A percentile compares a stretch with the other conserved stretches of the same genome.
phyloP scores from a whole-genome alignment of 345 rosid species.

The Lepidium didymum region DNA sequence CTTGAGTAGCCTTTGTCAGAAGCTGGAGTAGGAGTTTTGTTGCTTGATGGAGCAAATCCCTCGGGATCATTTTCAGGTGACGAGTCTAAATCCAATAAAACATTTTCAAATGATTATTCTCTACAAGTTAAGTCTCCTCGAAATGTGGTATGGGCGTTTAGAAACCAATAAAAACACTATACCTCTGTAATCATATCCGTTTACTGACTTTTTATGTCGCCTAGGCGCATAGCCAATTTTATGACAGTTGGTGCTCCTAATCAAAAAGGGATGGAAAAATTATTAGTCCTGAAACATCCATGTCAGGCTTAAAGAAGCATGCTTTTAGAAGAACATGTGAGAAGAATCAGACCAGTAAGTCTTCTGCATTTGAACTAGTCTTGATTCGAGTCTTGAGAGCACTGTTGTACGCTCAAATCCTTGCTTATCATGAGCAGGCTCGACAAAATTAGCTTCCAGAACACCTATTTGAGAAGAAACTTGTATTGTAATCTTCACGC shows the following conservation, averaged over 20 bases:
- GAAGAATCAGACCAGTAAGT: slow-evolving; percentile 54
- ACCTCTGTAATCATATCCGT: slow-evolving; percentile 44
- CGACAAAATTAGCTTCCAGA: slow-evolving; percentile 89
- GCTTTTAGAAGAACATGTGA: not conserved
- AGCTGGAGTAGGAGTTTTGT: slow-evolving; percentile 18
- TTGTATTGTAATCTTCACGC: slow-evolving; percentile 5
- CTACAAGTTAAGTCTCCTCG: not conserved
- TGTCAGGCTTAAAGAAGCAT: not conserved
- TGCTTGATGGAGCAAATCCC: slow-evolving; percentile 20
- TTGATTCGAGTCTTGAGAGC: slow-evolving; percentile 75
- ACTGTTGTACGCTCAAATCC: slow-evolving; percentile 91
- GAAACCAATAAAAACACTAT: not conserved
- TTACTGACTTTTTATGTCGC: slow-evolving; percentile 31
- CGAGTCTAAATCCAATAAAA: slow-evolving; percentile 30
- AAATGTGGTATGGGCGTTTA: not conserved
- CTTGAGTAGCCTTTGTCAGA: slow-evolving; percentile 33
- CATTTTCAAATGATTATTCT: slow-evolving; percentile 9
- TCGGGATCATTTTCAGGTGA: slow-evolving; percentile 38
- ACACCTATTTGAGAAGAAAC: slow-evolving; percentile 47
- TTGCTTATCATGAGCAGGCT: slow-evolving; percentile 98
- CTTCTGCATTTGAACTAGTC: slow-evolving; percentile 80
- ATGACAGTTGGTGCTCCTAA: slow-evolving; percentile 61
- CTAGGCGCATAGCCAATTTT: slow-evolving; percentile 74
- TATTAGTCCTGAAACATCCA: slow-evolving; percentile 10
- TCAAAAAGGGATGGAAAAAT: slow-evolving; percentile 3